Evolutionary conservation across 208 protist genomes (phyloP).

Genomic region (Trypanosomatidae sp.): DNA sequence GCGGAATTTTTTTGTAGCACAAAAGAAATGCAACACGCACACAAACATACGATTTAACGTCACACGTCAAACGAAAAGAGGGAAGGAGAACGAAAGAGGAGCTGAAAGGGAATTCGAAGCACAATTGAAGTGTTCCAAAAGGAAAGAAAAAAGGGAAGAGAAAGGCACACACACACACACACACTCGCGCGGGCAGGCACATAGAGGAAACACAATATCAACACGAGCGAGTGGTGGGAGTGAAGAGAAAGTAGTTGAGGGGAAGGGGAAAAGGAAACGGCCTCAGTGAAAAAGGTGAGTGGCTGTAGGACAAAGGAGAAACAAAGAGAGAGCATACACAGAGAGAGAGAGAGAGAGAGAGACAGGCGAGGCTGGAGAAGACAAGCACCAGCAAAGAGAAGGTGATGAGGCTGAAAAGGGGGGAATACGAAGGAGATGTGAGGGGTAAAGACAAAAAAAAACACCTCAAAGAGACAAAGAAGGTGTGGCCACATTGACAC

Average conservation of each 20-base stretch:
- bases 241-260: background rate
- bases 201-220: background rate
- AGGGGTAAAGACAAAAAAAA: conserved; percentile 1
- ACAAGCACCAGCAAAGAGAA: background rate
- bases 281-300: background rate
- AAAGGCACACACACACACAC: background rate
- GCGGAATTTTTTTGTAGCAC: background rate
- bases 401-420: background rate
- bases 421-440: background rate
- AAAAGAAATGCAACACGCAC: background rate
- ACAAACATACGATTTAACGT: background rate
- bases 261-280: background rate
- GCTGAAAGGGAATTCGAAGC: too few relatives aligned
- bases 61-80: background rate
- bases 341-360: background rate
- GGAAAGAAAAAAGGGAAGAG: background rate
- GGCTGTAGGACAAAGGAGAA: background rate
- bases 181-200: background rate
- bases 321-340: background rate
- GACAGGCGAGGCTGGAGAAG: background rate
- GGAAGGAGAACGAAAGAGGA: background rate
- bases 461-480: conserved; percentile 9
- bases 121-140: background rate
- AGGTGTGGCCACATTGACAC: background rate
- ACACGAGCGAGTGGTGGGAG: background rate